phyloP scores from a whole-genome alignment of 495 filamentous ascomycete genomes.

The Talaromyces proteolyticus region DNA sequence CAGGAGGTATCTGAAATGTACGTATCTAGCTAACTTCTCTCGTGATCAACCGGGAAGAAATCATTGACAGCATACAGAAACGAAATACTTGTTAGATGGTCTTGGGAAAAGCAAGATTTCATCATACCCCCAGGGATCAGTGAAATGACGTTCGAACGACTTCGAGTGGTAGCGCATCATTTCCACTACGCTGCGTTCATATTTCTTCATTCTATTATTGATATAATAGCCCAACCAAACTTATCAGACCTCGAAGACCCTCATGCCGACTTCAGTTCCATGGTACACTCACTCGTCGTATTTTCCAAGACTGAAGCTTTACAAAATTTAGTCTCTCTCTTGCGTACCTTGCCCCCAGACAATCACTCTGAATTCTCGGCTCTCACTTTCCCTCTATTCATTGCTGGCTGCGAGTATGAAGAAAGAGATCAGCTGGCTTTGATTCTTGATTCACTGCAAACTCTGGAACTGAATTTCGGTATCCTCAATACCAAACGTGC shows the following conservation, averaged over 20 bases:
- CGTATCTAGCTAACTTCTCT: not conserved
- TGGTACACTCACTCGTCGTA: slow-evolving; percentile 13
- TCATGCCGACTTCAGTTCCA: not conserved
- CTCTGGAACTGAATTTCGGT: slow-evolving; percentile 32
- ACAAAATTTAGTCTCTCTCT: slow-evolving; percentile 20
- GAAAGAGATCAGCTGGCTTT: slow-evolving; percentile 17
- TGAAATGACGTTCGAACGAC: slow-evolving; percentile 22
- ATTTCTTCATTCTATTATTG: slow-evolving; percentile 35
- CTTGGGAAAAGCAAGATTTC: slow-evolving; percentile 20
- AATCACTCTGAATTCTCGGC: slow-evolving; percentile 38
- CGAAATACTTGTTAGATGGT: slow-evolving; percentile 30
- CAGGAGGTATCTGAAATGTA: slow-evolving; percentile 30
- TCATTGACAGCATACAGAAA: slow-evolving; percentile 19
- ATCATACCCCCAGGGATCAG: slow-evolving; percentile 30
- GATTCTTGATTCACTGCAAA: slow-evolving; percentile 21
- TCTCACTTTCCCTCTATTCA: slow-evolving; percentile 39
- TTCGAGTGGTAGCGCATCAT: slow-evolving; percentile 38
- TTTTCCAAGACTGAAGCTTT: slow-evolving; percentile 25
- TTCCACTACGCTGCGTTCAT: slow-evolving; percentile 38
- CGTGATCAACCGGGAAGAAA: not conserved
- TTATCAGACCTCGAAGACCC: not conserved
- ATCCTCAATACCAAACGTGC: slow-evolving; percentile 37
- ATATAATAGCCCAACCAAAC: slow-evolving; percentile 17
- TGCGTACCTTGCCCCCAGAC: slow-evolving; percentile 24
- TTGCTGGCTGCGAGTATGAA: slow-evolving; percentile 31